Evolutionary conservation across 2,329 filamentous ascomycete genomes (phyloP).

Genomic region (Xylariaceae sp.): DNA sequence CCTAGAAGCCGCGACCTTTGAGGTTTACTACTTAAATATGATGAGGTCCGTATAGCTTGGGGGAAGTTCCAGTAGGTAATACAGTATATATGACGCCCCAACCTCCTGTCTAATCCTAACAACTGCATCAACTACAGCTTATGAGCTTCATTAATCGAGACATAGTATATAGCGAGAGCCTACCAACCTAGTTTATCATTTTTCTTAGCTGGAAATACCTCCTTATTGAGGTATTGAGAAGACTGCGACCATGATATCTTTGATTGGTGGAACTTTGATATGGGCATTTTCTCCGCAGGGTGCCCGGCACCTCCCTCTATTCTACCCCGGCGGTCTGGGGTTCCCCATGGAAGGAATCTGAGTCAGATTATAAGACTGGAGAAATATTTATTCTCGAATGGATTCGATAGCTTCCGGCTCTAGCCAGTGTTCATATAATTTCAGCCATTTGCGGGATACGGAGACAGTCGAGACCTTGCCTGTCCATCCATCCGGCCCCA

Average conservation of each 20-base stretch:
- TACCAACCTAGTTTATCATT: background rate
- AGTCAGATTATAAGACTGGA: background rate
- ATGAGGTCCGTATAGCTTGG: too few species aligned
- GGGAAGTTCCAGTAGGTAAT: too few species aligned
- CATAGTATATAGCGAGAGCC: too few species aligned
- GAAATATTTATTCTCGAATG: background rate
- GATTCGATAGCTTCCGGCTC: background rate
- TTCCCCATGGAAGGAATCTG: background rate
- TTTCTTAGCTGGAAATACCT: background rate
- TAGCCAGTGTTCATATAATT: too few species aligned
- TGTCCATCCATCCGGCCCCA: background rate
- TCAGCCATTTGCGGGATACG: too few species aligned
- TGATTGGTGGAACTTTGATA: slow-evolving; percentile 17
- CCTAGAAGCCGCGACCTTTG: too few species aligned
- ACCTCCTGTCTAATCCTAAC: too few species aligned
- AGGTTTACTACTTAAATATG: too few species aligned
- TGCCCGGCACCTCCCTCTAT: background rate
- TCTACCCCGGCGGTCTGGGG: background rate
- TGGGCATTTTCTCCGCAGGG: slow-evolving; percentile 2
- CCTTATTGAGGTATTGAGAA: background rate
- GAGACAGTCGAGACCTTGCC: background rate
- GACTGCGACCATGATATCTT: background rate
- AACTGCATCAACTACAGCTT: too few species aligned
- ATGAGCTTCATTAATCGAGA: too few species aligned
- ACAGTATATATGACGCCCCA: too few species aligned